Evolutionary conservation across 225 moss, liverwort and hornwort species (phyloP), one percentile per base, ranked within the genome.

Genomic region (Bryum argenteum): DNA sequence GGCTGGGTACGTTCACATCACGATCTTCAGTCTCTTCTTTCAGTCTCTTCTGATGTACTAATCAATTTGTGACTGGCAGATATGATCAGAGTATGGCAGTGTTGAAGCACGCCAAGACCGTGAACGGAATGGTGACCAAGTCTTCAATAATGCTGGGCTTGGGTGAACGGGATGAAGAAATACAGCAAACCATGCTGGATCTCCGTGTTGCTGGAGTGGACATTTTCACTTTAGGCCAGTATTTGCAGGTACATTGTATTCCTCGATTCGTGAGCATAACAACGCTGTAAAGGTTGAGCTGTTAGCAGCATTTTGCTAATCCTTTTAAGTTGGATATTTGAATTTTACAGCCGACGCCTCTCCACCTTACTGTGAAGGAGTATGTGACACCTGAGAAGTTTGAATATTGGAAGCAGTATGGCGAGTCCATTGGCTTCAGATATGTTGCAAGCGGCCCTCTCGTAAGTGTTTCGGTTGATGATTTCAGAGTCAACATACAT

Each of bases 361-460:
- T 93, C 56, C 90, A 97, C 75, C 80, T 97, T 58, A 91, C 91
- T 60, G 91, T 97, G 20, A 97, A 97, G 80, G 96, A 91, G 74
- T 97, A 90, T 54, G 93, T 93, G 28, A 82, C 90, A 41, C 96
- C 93, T 71, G 91, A 90, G 66, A 96, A 93, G 76, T 96, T 96
- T 67, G 89, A 93, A 6, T 83, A 73, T 54, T 93, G 93, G 96
- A 93, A 82, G 74, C 72, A 84, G 63, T 83, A 82, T 65, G 96
- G 96, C 53, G 91, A 96, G 78, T 90, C 91, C 21, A 96, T 96
- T 66, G 93, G 96, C 39, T 96, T 96, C 70, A 90, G 96, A 80
- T 96, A 96, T 67, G 96, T 96, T 79, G 96, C 96, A 14, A 96
- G 96, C 65, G 96, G 96, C 37, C 96, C 93, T 51, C 74, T 96